Base-by-base conservation (phyloP, 179 eudicot genomes). In the Sideroxylon spinosum region DNA sequence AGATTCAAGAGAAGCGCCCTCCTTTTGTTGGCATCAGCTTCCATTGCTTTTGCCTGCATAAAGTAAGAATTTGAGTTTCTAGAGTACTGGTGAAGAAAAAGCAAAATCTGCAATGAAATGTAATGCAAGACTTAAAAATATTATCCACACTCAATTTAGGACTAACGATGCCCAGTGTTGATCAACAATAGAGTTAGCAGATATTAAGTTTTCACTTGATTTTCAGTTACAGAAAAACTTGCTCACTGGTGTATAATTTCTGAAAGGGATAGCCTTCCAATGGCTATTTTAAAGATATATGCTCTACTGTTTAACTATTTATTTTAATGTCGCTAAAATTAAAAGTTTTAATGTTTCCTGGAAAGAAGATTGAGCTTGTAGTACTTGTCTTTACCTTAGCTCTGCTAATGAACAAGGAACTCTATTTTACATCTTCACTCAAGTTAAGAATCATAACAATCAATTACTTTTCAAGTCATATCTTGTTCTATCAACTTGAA, bases 31-130 rank as follows among this genome's bases (percentile, higher is more conserved):
- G 87, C 84, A 89, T 90, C 89, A 79, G 78, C 63, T 83, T 95
- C 99, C 80, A 93, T 73, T 84, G 87, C 85, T 78, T 76, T 88
- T 80, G 93, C 90, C 98, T 95, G 87, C 74, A 84, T 19, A 74
- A 56, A 78, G 72, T 50, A 57, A 79, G 69, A 46, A 13, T 37
- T 37, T 37, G 44, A 37, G 44, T 37, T 37, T 74, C 32, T 46
- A 80, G 16, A 61, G 69, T 60, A 46, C 50, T 14, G 32, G 28
- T 1, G 13, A n/a, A 37, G 14, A n/a, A 25, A 11, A 53, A 52
- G 25, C 26, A 52, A 13, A 71, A 74, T 37, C 59, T 22, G 7
- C 8, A 61, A 32, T 20, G 57, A 32, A 46, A 44, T 74, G 25
- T 25, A 68, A 22, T 46, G 49, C 6, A 46, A 23, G 57, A 44